phyloP scores from a whole-genome alignment of 2,329 filamentous ascomycete species.

The Neurospora sp. region DNA sequence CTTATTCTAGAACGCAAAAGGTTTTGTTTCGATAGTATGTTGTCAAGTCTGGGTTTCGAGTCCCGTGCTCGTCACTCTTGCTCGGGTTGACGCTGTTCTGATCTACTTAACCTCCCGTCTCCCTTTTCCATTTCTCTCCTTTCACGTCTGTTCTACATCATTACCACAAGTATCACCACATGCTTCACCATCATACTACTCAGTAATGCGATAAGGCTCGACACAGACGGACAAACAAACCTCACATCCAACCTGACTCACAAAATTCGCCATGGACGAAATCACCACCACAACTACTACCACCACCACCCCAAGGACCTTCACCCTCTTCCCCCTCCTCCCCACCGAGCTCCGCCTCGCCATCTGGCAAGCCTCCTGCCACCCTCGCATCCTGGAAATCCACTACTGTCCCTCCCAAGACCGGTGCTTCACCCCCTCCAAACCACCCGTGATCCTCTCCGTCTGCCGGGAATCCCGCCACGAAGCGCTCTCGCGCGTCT shows the following conservation, averaged over 20 bases:
- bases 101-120: background rate
- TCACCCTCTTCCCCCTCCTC: conserved; percentile 26
- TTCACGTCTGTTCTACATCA: background rate
- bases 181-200: background rate
- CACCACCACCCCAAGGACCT: conserved; percentile 13
- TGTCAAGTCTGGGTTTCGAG: background rate
- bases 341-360: conserved; percentile 31
- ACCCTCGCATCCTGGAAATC: conserved; percentile 29
- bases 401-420: conserved; percentile 27
- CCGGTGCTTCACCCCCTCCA: conserved; percentile 27
- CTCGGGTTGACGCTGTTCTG: background rate
- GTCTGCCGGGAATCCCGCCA: conserved; percentile 31
- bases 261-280: background rate
- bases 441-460: conserved; percentile 31
- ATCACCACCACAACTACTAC: background rate
- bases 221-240: background rate
- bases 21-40: background rate
- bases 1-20: background rate
- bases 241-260: background rate
- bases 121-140: background rate
- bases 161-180: background rate
- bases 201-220: background rate
- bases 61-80: background rate
- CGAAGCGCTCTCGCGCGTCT: conserved; percentile 29
- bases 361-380: conserved; percentile 30